Percentiles rank a stretch among this genome's conserved stretches.
Conservation (phyloP, 257 asterid species). For the Salvia splendens region DNA sequence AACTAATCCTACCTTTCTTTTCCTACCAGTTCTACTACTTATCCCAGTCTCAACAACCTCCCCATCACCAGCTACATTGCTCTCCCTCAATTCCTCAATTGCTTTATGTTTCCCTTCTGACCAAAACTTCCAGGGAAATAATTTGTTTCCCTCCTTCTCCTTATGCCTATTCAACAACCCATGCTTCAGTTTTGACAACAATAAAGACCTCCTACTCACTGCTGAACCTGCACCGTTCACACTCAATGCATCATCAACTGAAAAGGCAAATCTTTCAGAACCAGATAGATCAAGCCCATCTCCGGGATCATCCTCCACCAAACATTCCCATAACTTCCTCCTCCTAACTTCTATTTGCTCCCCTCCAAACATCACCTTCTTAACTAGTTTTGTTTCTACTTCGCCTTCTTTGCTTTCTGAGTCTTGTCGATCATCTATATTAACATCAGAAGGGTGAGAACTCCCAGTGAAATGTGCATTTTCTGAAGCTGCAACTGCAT, state of each 20-base stretch:
- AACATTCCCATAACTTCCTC: constrained; percentile 89
- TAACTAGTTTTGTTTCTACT: constrained; percentile 43
- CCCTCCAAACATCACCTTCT: constrained; percentile 73
- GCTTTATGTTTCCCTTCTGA: constrained; percentile 64
- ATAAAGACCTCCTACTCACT: constrained; percentile 70
- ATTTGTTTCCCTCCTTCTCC: constrained; percentile 64
- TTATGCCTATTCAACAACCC: constrained; percentile 76
- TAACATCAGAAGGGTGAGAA: constrained; percentile 34
- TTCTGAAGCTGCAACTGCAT: constrained; percentile 47
- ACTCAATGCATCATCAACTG: constrained; percentile 87
- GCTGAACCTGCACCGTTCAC: constrained; percentile 81
- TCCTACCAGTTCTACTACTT: constrained; percentile 49
- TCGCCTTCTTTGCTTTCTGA: constrained; percentile 42
- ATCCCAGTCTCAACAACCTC: constrained; percentile 53
- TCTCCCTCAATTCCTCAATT: constrained; percentile 52
- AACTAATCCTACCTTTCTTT: constrained; percentile 68
- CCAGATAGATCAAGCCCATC: constrained; percentile 97
- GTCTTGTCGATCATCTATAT: constrained; percentile 32
- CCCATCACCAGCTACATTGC: constrained; percentile 40
- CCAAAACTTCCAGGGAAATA: constrained; percentile 87
- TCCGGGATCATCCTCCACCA: constrained; percentile 77
- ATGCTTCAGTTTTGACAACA: constrained; percentile 74
- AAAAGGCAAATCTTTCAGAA: constrained; percentile 91
- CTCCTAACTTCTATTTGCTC: constrained; percentile 71
- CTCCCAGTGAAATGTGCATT: constrained; percentile 35